phyloP scores from a whole-genome alignment of 2,329 filamentous ascomycete species.

The Colletotrichum plurivorum region DNA sequence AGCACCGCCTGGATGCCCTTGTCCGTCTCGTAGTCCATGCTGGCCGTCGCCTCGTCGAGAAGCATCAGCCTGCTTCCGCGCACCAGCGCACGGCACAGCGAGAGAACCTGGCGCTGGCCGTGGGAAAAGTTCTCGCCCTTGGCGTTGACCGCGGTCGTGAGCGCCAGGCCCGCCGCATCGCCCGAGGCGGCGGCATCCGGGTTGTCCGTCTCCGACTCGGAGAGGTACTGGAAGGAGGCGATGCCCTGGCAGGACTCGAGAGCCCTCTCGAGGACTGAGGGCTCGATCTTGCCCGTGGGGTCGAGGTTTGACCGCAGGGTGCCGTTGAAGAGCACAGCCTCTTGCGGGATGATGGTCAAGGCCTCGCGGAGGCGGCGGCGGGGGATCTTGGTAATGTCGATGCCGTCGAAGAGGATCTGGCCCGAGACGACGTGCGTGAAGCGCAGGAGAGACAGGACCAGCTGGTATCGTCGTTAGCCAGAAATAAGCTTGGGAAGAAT shows the following conservation, averaged over 20 bases:
- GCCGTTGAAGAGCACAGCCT: constrained; percentile 70
- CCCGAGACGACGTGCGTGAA: constrained; percentile 67
- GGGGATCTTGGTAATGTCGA: constrained; percentile 67
- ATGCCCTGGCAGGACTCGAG: constrained; percentile 74
- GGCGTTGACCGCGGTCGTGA: constrained; percentile 64
- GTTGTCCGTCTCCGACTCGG: constrained; percentile 51
- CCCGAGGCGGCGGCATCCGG: constrained; percentile 41
- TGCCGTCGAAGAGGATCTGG: constrained; percentile 68
- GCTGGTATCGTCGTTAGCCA: constrained; percentile 15
- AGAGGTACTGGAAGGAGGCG: constrained; percentile 62
- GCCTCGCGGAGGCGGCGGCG: constrained; percentile 66
- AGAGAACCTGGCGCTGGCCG: constrained; percentile 71
- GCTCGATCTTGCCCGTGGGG: constrained; percentile 70
- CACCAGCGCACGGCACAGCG: constrained; percentile 69
- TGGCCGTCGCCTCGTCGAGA: constrained; percentile 72
- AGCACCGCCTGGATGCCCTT: constrained; percentile 68
- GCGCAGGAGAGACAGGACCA: constrained; percentile 68
- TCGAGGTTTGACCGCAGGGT: constrained; percentile 73
- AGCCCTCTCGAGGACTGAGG: constrained; percentile 68
- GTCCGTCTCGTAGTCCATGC: constrained; percentile 72
- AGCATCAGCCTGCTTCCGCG: constrained; percentile 69
- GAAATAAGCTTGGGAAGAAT: too few relatives aligned
- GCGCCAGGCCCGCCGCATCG: constrained; percentile 47
- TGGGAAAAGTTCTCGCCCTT: constrained; percentile 70
- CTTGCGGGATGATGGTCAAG: constrained; percentile 72